These are phyloP conservation scores for Vishniacozyma victoriae DNA, from an alignment of 768 basidiomycete genomes.

Conservation along the genomic window DNA sequence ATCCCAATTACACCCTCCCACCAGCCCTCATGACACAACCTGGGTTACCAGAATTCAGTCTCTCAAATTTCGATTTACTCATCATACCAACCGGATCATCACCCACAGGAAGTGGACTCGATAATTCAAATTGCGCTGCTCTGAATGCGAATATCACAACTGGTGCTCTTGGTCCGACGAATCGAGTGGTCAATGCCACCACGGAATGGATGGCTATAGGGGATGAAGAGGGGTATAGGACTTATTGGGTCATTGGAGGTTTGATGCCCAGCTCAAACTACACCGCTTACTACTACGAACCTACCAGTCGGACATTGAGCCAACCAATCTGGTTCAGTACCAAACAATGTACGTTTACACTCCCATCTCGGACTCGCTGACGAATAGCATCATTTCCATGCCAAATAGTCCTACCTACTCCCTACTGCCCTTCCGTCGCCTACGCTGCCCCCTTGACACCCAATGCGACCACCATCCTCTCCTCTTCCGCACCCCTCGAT, in stretches of 20 bases:
- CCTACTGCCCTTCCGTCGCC: conserved; percentile 36
- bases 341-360: conserved; percentile 37
- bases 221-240: conserved; percentile 32
- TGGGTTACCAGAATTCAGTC: conserved; percentile 1
- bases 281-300: conserved; percentile 37
- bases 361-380: not conserved
- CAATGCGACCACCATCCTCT: conserved; percentile 10
- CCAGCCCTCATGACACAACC: conserved; percentile 17
- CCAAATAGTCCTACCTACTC: conserved; percentile 33
- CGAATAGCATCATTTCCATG: conserved; percentile 32
- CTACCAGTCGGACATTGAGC: not conserved
- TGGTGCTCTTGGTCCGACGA: conserved; percentile 11
- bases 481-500: conserved; percentile 15
- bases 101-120: conserved; percentile 24
- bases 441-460: conserved; percentile 41
- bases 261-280: conserved; percentile 35
- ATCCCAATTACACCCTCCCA: conserved; percentile 47
- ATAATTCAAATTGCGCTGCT: conserved; percentile 31
- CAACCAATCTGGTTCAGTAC: conserved; percentile 44
- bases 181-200: conserved; percentile 11
- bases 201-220: conserved; percentile 23
- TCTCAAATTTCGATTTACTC: conserved; percentile 25
- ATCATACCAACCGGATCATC: conserved; percentile 37
- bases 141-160: conserved; percentile 17
- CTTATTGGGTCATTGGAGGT: conserved; percentile 25